Evolutionary conservation across 2,329 filamentous ascomycete species (phyloP).

Genomic region (Calonectria fujianensis): DNA sequence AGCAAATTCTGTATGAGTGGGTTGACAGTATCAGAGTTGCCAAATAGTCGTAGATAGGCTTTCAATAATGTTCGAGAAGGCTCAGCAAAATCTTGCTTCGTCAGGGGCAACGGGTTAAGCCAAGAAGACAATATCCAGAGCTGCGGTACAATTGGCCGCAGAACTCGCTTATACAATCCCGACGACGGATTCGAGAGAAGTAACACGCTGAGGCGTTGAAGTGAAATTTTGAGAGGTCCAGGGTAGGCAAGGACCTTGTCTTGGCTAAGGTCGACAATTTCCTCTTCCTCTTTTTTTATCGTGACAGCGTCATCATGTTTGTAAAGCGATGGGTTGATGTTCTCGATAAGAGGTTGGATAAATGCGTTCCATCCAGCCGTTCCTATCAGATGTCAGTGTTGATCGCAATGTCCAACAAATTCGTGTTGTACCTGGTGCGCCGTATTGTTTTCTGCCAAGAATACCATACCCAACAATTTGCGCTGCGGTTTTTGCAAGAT

Average conservation of each 20-base stretch:
- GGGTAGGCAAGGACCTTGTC: constrained; percentile 67
- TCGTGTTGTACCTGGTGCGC: constrained; percentile 72
- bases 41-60: constrained; percentile 75
- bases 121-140: constrained; percentile 79
- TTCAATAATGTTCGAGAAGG: constrained; percentile 71
- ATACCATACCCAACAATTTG: constrained; percentile 74
- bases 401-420: constrained; percentile 18
- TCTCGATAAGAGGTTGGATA: constrained; percentile 73
- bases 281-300: constrained; percentile 57
- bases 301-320: constrained; percentile 22
- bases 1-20: constrained; percentile 73
- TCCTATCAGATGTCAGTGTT: constrained; percentile 58
- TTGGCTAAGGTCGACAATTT: constrained; percentile 67
- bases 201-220: constrained; percentile 74
- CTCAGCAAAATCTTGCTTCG: constrained; percentile 63
- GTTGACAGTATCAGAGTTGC: constrained; percentile 69
- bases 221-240: constrained; percentile 67
- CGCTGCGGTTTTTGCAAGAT: constrained; percentile 61
- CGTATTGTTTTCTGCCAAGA: constrained; percentile 77
- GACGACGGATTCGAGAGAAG: constrained; percentile 80
- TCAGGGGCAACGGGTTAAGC: constrained; percentile 58
- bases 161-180: constrained; percentile 76
- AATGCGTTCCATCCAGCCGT: constrained; percentile 78
- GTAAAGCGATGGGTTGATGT: constrained; percentile 67
- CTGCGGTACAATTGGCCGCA: constrained; percentile 75